Evolutionary conservation across 2,329 filamentous ascomycete species (phyloP).

Genomic region (Aspergillus sp.): DNA sequence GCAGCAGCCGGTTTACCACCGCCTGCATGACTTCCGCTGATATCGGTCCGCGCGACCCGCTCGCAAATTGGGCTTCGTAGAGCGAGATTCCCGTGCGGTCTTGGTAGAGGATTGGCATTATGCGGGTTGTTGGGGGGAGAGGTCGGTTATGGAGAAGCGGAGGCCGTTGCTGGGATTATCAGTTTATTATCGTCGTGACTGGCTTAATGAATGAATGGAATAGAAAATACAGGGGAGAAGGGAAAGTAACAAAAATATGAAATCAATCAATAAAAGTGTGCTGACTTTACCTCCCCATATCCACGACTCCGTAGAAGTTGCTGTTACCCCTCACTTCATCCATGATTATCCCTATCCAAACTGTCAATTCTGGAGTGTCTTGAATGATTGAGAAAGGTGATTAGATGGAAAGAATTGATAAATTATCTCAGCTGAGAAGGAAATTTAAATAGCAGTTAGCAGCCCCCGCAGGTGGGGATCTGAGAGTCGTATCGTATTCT

Average conservation of each 20-base stretch:
- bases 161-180: conserved; percentile 66
- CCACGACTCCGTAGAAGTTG: conserved; percentile 33
- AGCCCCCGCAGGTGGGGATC: too few relatives aligned
- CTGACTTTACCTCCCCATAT: conserved; percentile 36
- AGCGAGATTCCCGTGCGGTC: conserved; percentile 77
- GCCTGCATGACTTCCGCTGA: conserved; percentile 55
- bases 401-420: too few relatives aligned
- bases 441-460: too few relatives aligned
- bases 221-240: neutral
- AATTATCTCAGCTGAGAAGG: too few relatives aligned
- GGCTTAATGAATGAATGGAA: too few relatives aligned
- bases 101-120: conserved; percentile 72
- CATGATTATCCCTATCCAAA: neutral
- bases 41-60: conserved; percentile 47
- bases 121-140: conserved; percentile 68
- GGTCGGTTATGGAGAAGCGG: conserved; percentile 81
- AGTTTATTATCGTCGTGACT: neutral
- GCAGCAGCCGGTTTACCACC: conserved; percentile 63
- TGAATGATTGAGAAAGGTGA: too few relatives aligned
- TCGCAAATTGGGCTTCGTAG: conserved; percentile 68
- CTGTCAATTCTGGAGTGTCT: neutral
- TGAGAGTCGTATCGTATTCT: too few relatives aligned
- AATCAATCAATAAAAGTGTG: neutral
- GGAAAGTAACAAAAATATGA: neutral
- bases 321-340: neutral